Base-by-base conservation (phyloP, 495 filamentous ascomycete species). In the Penicillium arizonense region DNA sequence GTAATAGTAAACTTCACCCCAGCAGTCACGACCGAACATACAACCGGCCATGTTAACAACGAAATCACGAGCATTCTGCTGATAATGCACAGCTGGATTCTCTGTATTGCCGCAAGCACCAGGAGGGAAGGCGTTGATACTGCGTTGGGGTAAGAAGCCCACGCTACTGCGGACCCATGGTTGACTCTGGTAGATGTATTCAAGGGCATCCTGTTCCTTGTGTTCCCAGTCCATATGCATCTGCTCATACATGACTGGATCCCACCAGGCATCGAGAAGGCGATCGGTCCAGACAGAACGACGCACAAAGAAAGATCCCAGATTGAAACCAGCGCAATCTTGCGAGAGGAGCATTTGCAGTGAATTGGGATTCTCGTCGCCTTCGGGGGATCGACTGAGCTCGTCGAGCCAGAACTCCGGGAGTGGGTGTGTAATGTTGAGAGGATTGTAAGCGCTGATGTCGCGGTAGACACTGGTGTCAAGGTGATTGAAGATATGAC, bases 221-320 rank as follows among this genome's bases (percentile, higher is more conserved):
- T 97, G 95, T 62, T 94, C 91, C 94, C 94, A 99, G 53, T 96
- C 82, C 93, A 97, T 97, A 63, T 99, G 94, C 69, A 90, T 93
- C 73, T 97, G 95, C 72, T 99, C 94, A 70, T 99, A 99, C 50
- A 88, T 85, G 34, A 97, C 91, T 0, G 94, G 94, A 61, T 99
- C 94, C 95, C 95, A 99, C 94, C 93, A 99, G 50, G 96, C 82
- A 67, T 99, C 94, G 23, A 99, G 80, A 6, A 99, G 64, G 14
- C 91, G 88, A 61, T 97, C 94, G 0, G 90, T 89, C 91, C 93
- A 99, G 11, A 83, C 71, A 54, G 87, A 87, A 12, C 95, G 83
- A 21, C 83, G 81, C 28, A 97, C 73, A 69, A 99, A 91, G 81
- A 99, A 99, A 18, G 90, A 96, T 4, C 94, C 94, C 1, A 99